These are phyloP conservation scores for Diplodia sapinea DNA, from an alignment of 2,329 filamentous ascomycete genomes.

Conservation along the genomic window DNA sequence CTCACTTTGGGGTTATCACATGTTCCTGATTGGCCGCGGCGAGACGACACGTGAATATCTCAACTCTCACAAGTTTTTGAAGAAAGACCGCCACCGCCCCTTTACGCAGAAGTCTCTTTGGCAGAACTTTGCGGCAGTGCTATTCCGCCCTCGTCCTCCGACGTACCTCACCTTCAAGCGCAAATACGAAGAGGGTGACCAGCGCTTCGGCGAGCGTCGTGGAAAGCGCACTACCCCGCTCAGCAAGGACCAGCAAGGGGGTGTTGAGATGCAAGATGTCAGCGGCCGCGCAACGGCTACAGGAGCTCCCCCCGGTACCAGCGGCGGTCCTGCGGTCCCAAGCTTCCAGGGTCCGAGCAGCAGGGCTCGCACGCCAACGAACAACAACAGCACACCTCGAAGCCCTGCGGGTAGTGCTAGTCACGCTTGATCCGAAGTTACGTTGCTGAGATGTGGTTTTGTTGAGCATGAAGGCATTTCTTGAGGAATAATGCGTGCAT, in stretches of 20 bases:
- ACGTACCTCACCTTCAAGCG: conserved; percentile 89
- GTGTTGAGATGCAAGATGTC: conserved; percentile 73
- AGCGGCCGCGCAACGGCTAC: conserved; percentile 20
- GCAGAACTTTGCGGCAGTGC: conserved; percentile 80
- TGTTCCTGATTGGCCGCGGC: conserved; percentile 87
- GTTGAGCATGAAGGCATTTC: not conserved
- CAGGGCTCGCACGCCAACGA: conserved; percentile 20
- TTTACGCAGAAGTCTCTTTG: conserved; percentile 79
- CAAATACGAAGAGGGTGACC: conserved; percentile 78
- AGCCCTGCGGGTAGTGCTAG: conserved; percentile 23
- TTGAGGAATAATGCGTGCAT: not conserved
- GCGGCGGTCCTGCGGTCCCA: not conserved
- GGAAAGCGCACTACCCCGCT: conserved; percentile 58
- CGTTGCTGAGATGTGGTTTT: not conserved
- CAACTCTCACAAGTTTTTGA: conserved; percentile 92
- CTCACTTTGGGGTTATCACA: conserved; percentile 83
- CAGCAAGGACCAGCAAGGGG: conserved; percentile 58
- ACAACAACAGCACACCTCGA: conserved; percentile 23
- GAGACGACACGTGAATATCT: conserved; percentile 97
- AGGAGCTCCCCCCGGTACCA: not conserved
- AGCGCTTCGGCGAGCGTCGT: conserved; percentile 72
- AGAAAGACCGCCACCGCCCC: conserved; percentile 87
- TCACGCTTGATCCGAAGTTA: conserved; percentile 16
- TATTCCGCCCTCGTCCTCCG: conserved; percentile 82
- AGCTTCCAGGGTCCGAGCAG: conserved; percentile 22